These are phyloP conservation scores for Cryphonectria radicalis DNA, from an alignment of 2,329 filamentous ascomycete genomes.

Conservation along the genomic window DNA sequence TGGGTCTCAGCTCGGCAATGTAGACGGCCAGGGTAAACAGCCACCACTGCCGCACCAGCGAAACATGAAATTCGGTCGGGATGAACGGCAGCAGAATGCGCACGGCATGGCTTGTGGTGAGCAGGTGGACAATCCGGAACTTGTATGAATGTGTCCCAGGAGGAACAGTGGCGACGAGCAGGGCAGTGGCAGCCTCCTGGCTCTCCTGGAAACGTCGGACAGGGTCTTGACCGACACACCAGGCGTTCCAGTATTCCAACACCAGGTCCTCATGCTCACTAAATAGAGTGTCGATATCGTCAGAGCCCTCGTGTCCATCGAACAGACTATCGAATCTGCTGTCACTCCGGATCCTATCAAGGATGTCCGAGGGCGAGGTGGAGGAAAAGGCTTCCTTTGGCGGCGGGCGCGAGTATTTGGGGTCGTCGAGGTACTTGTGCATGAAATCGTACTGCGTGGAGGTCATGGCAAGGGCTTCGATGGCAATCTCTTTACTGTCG, in stretches of 20 bases:
- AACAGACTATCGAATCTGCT: constrained; percentile 71
- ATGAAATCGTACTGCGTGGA: constrained; percentile 62
- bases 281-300: constrained; percentile 72
- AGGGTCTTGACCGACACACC: constrained; percentile 69
- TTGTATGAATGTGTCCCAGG: constrained; percentile 70
- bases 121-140: constrained; percentile 79
- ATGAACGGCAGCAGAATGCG: constrained; percentile 82
- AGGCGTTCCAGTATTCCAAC: constrained; percentile 90
- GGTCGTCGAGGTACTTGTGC: constrained; percentile 72
- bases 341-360: constrained; percentile 72
- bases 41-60: constrained; percentile 87
- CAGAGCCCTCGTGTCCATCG: constrained; percentile 52
- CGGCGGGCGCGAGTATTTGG: constrained; percentile 69
- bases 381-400: constrained; percentile 51
- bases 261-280: constrained; percentile 69
- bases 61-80: constrained; percentile 72
- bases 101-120: constrained; percentile 87
- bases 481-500: constrained; percentile 80
- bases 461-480: constrained; percentile 80
- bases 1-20: constrained; percentile 73
- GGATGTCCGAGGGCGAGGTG: constrained; percentile 69
- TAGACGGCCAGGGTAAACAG: constrained; percentile 79
- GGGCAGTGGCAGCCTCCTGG: constrained; percentile 62
- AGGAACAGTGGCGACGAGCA: constrained; percentile 65
- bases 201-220: constrained; percentile 76